Percentiles rank a stretch among this genome's conserved stretches.
These are phyloP conservation scores for Dipteronia sinensis DNA, from an alignment of 345 rosid genomes.

Conservation along the genomic window DNA sequence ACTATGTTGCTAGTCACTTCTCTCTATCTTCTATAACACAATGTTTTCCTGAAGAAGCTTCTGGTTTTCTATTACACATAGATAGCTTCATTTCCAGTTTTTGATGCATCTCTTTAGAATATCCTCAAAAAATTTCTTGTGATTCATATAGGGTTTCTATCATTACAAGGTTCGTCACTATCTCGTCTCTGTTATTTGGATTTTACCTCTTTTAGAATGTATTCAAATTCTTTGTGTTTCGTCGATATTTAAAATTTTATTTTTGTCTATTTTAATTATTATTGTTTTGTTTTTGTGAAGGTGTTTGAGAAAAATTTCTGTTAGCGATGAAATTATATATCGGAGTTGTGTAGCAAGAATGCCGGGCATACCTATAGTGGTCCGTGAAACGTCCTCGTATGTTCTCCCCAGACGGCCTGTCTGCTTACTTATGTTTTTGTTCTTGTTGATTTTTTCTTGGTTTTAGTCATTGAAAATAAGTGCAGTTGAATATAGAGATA, in stretches of 20 bases:
- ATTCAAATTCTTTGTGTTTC: neutral
- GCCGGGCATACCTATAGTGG: constrained; percentile 89
- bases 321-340: constrained; percentile 38
- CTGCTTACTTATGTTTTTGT: neutral
- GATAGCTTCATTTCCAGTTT: neutral
- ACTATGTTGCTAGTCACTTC: neutral
- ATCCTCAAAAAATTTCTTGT: neutral
- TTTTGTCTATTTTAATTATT: neutral
- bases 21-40: neutral
- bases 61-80: neutral
- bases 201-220: neutral
- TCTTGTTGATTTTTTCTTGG: neutral
- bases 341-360: constrained; percentile 50
- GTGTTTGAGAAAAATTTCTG: neutral
- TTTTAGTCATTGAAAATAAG: neutral
- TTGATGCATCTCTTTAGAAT: neutral
- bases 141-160: constrained; percentile 1
- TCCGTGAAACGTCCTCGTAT: constrained; percentile 82
- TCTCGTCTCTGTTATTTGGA: no score
- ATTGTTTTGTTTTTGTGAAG: neutral
- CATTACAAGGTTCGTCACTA: no score
- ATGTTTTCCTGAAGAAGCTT: neutral
- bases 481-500: neutral
- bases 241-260: neutral
- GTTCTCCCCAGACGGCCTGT: constrained; percentile 21